Conservation (phyloP, 257 asterid genomes). For the Solanum bulbocastanum region DNA sequence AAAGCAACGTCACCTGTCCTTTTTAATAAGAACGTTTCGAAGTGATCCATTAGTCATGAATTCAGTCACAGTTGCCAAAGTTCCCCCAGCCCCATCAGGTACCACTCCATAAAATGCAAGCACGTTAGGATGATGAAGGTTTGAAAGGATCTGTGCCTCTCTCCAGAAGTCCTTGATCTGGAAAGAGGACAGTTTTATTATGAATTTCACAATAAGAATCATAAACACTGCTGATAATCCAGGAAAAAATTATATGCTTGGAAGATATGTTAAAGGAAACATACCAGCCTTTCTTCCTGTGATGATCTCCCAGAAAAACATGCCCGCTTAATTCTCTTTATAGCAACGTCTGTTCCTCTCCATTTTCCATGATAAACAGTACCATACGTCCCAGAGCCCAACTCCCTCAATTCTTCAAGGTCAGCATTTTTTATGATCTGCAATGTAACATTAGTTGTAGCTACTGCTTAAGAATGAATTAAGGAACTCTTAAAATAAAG, state of each 20-base stretch:
- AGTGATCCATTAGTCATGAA: conserved; percentile 79
- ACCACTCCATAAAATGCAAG: conserved; percentile 84
- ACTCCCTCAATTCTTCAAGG: conserved; percentile 69
- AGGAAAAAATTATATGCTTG: neutral
- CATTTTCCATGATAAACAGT: conserved; percentile 77
- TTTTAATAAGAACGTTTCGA: conserved; percentile 41
- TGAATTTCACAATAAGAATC: neutral
- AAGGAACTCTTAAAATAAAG: neutral
- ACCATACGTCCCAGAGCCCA: conserved; percentile 82
- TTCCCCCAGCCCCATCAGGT: conserved; percentile 73
- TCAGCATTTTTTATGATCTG: conserved; percentile 71
- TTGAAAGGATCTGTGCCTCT: conserved; percentile 62
- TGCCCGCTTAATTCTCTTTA: conserved; percentile 53
- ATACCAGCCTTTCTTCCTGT: conserved; percentile 62
- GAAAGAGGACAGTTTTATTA: conserved; percentile 1
- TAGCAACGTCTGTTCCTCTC: conserved; percentile 82
- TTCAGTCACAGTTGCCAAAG: conserved; percentile 68
- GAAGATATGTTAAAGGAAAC: conserved; percentile 17
- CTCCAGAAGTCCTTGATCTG: conserved; percentile 73
- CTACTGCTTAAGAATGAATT: neutral
- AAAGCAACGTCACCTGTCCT: conserved; percentile 42
- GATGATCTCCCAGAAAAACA: conserved; percentile 65
- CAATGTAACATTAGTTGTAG: neutral
- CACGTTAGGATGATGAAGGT: conserved; percentile 72
- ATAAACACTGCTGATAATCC: neutral